These are phyloP conservation scores for Colletotrichum lini DNA, from an alignment of 2,329 filamentous ascomycete species.

Conservation along the genomic window DNA sequence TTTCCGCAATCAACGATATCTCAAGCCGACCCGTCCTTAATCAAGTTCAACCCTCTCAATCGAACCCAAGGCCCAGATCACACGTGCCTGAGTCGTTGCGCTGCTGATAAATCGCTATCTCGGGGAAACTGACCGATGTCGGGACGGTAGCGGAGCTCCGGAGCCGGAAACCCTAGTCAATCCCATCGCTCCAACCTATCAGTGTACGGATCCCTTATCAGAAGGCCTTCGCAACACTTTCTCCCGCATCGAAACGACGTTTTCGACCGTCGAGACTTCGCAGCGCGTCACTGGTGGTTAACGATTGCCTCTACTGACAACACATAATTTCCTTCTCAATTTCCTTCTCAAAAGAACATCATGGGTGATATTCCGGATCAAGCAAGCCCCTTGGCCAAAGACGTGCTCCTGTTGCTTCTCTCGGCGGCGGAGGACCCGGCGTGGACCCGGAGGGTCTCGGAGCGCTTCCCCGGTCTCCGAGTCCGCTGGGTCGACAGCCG, in stretches of 20 bases:
- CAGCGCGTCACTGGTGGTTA: neutral
- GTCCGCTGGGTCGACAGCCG: slow-evolving; percentile 52
- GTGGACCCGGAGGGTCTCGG: slow-evolving; percentile 54
- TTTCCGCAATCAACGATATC: too few species aligned
- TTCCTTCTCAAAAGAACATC: too few species aligned
- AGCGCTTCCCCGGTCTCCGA: slow-evolving; percentile 55
- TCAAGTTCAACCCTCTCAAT: neutral
- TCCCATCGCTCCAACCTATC: neutral
- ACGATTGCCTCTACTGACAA: neutral
- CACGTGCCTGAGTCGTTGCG: neutral
- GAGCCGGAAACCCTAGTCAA: neutral
- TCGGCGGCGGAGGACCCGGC: slow-evolving; percentile 48
- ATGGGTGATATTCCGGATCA: slow-evolving; percentile 26
- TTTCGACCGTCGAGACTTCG: neutral
- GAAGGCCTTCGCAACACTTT: neutral
- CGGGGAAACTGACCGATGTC: slow-evolving; percentile 13
- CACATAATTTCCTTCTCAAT: too few species aligned
- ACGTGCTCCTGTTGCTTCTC: slow-evolving; percentile 58
- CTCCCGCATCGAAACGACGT: neutral
- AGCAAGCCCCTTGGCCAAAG: slow-evolving; percentile 49
- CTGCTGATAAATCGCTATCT: slow-evolving; percentile 11
- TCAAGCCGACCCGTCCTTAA: too few species aligned
- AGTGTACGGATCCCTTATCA: neutral
- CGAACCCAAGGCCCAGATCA: neutral
- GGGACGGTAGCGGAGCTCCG: slow-evolving; percentile 9